Conservation (phyloP, 257 asterid species). For the Solanum acaule region DNA sequence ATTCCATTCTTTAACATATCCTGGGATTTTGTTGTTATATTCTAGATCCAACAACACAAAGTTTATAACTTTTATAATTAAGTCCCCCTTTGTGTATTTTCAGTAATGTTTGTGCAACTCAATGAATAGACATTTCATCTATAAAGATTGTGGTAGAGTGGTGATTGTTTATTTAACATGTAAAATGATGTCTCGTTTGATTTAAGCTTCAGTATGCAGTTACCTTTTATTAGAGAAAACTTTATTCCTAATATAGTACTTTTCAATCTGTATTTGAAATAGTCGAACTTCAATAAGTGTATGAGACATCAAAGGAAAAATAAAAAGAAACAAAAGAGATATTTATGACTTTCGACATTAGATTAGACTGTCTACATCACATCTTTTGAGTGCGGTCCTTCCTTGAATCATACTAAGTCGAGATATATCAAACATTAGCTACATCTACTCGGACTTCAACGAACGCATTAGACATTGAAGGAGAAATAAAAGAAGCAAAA, state of each 20-base stretch:
- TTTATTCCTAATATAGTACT: too few species aligned
- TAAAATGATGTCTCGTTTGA: rapidly evolving
- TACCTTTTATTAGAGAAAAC: rapidly evolving
- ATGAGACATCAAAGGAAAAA: neutral
- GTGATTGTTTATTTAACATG: neutral
- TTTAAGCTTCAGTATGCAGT: rapidly evolving
- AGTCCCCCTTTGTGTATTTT: neutral
- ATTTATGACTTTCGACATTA: rapidly evolving
- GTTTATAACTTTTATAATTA: neutral
- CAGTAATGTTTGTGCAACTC: neutral
- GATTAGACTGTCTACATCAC: rapidly evolving
- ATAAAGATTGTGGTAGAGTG: rapidly evolving
- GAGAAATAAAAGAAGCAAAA: neutral
- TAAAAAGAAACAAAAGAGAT: too few species aligned
- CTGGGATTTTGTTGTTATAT: neutral
- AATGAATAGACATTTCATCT: neutral
- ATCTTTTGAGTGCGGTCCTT: neutral
- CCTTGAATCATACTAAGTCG: neutral
- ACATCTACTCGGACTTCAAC: neutral
- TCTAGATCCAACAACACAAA: neutral
- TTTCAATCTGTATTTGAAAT: too few species aligned
- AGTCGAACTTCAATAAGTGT: rapidly evolving
- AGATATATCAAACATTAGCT: too few species aligned
- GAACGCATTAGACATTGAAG: neutral
- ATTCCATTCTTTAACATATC: neutral